phyloP scores from a whole-genome alignment of 495 filamentous ascomycete species.

The Xylaria palmicola region DNA sequence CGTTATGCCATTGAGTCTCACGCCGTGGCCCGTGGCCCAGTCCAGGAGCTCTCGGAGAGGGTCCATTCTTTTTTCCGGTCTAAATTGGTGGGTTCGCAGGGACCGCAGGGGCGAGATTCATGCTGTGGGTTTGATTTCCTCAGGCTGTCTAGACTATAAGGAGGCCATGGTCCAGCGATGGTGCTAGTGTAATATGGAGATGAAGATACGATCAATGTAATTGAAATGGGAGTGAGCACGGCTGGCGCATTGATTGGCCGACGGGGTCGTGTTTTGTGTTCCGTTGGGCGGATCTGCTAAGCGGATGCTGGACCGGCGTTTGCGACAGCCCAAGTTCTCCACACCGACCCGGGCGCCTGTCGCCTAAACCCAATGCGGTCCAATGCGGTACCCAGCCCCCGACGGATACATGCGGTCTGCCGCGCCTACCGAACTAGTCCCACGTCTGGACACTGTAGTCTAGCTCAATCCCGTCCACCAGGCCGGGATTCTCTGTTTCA shows the following conservation, averaged over 20 bases:
- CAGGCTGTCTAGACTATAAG: background rate
- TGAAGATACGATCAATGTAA: background rate
- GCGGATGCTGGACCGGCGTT: constrained; percentile 16
- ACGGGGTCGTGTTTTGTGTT: constrained; percentile 10
- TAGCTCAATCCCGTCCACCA: too few relatives aligned
- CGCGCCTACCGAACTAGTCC: too few relatives aligned
- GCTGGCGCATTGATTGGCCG: constrained; percentile 1
- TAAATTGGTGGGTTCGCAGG: background rate
- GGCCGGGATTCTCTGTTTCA: too few relatives aligned
- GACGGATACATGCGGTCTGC: too few relatives aligned
- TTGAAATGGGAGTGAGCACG: too few relatives aligned
- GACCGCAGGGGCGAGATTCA: background rate
- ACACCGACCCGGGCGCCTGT: background rate
- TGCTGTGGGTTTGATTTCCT: too few relatives aligned
- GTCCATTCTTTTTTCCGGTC: constrained; percentile 20
- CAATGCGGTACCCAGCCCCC: too few relatives aligned
- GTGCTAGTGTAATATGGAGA: background rate
- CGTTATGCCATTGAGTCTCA: constrained; percentile 59
- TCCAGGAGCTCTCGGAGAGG: constrained; percentile 50
- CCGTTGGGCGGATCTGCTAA: constrained; percentile 17
- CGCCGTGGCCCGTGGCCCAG: constrained; percentile 61
- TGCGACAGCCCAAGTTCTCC: constrained; percentile 10
- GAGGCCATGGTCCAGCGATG: background rate
- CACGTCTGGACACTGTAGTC: too few relatives aligned
- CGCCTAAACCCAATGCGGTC: too few relatives aligned